A percentile compares a stretch with the other conserved stretches of the same genome.
Conservation (phyloP, 116 monocot species). For the Zostera marina region DNA sequence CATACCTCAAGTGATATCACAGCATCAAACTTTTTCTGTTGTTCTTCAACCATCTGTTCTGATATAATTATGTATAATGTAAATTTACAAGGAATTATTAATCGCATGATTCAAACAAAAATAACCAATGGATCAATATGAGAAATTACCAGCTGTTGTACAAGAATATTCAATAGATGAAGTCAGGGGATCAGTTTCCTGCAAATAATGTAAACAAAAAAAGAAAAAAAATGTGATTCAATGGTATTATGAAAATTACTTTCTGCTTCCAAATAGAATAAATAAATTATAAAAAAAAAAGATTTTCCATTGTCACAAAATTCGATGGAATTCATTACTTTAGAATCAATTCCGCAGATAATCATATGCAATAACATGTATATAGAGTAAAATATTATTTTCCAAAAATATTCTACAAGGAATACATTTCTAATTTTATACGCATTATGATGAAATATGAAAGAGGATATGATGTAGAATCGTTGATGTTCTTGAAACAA, state of each 20-base stretch:
- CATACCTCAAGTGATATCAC: constrained; percentile 95
- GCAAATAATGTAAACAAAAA: constrained; percentile 4
- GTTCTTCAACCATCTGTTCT: constrained; percentile 75
- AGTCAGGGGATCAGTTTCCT: constrained; percentile 64
- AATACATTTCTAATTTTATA: too few relatives aligned
- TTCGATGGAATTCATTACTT: too few relatives aligned
- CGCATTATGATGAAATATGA: too few relatives aligned
- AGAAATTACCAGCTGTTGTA: constrained; percentile 66
- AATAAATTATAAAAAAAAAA: too few relatives aligned
- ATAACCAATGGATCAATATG: constrained; percentile 1
- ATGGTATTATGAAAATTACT: not conserved
- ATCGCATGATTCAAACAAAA: not conserved
- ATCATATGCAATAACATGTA: too few relatives aligned
- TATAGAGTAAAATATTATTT: too few relatives aligned
- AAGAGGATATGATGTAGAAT: too few relatives aligned
- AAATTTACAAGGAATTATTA: not conserved
- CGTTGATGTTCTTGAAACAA: too few relatives aligned
- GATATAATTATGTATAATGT: constrained; percentile 5
- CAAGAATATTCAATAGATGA: constrained; percentile 81
- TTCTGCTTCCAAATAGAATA: not conserved
- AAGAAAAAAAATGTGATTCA: constrained; percentile 4
- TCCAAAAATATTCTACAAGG: too few relatives aligned
- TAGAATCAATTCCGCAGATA: too few relatives aligned
- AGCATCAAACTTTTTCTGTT: constrained; percentile 80
- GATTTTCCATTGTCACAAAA: too few relatives aligned